Conservation (phyloP, 2,329 filamentous ascomycete species). For the Fonsecaea pedrosoi region DNA sequence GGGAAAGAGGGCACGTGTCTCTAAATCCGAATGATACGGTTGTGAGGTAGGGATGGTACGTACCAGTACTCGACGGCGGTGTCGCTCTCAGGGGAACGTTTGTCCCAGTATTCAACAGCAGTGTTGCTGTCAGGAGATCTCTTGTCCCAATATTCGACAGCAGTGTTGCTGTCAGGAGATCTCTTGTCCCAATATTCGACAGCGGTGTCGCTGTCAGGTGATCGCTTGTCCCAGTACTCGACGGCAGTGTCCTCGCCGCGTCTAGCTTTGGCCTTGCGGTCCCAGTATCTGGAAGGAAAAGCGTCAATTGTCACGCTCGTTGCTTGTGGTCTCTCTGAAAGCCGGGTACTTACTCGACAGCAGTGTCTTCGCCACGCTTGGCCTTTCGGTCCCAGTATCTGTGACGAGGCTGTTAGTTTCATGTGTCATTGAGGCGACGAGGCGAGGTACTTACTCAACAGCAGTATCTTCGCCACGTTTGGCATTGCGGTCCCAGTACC, state of each 20-base stretch:
- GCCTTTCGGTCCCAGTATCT: background rate
- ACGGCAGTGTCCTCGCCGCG: constrained; percentile 4
- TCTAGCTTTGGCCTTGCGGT: background rate
- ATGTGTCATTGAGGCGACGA: background rate
- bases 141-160: background rate
- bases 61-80: background rate
- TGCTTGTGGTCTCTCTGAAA: background rate
- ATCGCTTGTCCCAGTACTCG: constrained; percentile 3
- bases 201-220: background rate
- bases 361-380: constrained; percentile 7
- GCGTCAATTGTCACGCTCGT: background rate
- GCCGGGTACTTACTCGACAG: background rate
- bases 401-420: background rate
- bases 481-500: background rate
- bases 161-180: background rate
- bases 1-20: no score
- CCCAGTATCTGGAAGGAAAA: constrained; percentile 1
- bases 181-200: background rate
- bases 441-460: background rate
- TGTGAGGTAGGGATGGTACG: background rate
- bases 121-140: background rate
- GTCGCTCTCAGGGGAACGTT: background rate
- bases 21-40: no score
- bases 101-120: background rate
- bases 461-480: background rate